A percentile compares a stretch with the other conserved stretches of the same genome.
Conservation (phyloP, 345 rosid species). For the Garcia nutans region DNA sequence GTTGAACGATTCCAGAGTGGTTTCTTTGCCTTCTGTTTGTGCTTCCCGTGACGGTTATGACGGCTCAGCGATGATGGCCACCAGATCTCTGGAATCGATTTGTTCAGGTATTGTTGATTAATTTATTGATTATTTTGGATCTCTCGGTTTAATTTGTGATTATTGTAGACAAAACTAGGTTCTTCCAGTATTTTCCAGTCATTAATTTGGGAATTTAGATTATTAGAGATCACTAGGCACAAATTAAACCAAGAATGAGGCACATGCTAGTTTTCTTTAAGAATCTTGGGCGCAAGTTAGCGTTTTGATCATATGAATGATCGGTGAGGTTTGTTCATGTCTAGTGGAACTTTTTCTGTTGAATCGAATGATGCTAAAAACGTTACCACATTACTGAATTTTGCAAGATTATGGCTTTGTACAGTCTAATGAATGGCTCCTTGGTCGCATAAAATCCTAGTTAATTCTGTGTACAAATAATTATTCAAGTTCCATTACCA, state of each 20-base stretch:
- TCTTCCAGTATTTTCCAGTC: background rate
- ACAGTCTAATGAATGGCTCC: background rate
- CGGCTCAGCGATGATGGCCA: background rate
- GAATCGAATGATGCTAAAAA: background rate
- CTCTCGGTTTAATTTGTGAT: background rate
- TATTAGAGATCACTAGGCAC: background rate
- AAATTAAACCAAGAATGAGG: background rate
- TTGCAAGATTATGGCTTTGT: background rate
- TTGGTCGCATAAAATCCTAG: too few species aligned
- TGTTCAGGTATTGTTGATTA: conserved; percentile 38
- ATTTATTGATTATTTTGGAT: background rate
- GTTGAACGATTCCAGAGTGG: conserved; percentile 52
- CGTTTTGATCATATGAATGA: background rate
- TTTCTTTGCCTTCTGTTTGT: conserved; percentile 57
- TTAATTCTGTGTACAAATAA: too few species aligned
- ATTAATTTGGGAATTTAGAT: background rate
- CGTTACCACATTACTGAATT: background rate
- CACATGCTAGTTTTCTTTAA: background rate
- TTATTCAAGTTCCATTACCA: background rate
- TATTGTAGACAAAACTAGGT: background rate
- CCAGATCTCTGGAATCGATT: conserved; percentile 38
- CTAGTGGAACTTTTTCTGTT: background rate
- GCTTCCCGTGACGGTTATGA: background rate
- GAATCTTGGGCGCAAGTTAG: background rate
- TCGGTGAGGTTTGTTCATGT: background rate